Conservation (phyloP, 1,284 basidiomycete genomes). For the Erythrobasidium hasegawianum region DNA sequence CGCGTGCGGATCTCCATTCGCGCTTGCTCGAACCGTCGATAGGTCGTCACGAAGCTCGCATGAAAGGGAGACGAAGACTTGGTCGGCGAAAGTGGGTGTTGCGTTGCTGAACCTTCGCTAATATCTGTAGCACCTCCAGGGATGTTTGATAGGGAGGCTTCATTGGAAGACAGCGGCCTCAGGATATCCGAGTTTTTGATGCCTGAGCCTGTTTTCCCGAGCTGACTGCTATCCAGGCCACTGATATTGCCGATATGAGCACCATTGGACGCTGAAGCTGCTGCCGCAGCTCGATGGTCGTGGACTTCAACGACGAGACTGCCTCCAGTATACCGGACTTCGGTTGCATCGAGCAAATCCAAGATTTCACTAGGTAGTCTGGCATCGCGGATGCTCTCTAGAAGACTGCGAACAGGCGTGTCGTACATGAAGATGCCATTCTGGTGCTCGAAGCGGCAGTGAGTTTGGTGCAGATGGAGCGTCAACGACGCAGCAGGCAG, state of each 20-base stretch:
- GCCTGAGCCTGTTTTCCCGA: background rate
- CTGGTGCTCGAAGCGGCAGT: conserved; percentile 45
- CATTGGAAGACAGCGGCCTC: background rate
- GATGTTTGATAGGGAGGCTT: background rate
- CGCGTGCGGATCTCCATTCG: conserved; percentile 5
- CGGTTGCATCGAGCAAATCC: conserved; percentile 43
- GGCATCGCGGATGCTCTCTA: conserved; percentile 45
- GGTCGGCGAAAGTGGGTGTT: background rate
- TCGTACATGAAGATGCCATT: conserved; percentile 33
- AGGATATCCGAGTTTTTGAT: background rate
- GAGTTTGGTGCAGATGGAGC: conserved; percentile 43
- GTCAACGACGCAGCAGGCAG: conserved; percentile 31
- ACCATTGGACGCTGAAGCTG: too few species aligned
- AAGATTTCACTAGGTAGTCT: conserved; percentile 44
- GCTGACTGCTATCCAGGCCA: background rate
- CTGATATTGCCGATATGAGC: too few species aligned
- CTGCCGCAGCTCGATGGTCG: conserved; percentile 40
- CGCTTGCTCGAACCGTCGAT: conserved; percentile 20
- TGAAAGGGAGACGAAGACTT: conserved; percentile 6
- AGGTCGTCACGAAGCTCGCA: conserved; percentile 9
- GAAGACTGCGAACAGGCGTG: conserved; percentile 37
- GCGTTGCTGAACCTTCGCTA: background rate
- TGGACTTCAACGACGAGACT: conserved; percentile 46
- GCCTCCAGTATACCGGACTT: conserved; percentile 43
- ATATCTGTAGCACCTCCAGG: background rate